These are phyloP conservation scores for Corymbia maculata DNA, from an alignment of 345 rosid genomes.

Conservation along the genomic window DNA sequence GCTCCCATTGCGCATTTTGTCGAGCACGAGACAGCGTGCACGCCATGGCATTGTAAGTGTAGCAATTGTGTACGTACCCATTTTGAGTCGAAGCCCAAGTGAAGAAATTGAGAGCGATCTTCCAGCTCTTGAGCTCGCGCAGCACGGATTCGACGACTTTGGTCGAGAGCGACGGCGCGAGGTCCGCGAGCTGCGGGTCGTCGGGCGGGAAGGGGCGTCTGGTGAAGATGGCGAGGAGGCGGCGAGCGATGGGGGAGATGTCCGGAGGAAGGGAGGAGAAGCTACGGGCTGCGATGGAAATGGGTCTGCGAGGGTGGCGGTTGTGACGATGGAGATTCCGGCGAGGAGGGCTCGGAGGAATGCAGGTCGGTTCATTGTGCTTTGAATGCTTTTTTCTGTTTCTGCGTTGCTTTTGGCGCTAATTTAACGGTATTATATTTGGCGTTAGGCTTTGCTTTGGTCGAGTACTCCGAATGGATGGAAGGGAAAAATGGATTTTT, in stretches of 20 bases:
- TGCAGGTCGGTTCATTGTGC: not conserved
- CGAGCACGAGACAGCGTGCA: constrained; percentile 88
- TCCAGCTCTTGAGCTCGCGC: constrained; percentile 48
- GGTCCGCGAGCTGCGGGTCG: constrained; percentile 33
- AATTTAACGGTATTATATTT: not conserved
- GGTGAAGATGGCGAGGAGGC: constrained; percentile 47
- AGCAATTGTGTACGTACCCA: constrained; percentile 55
- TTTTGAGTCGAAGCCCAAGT: constrained; percentile 52
- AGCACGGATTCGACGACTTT: constrained; percentile 60
- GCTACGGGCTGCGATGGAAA: constrained; percentile 26
- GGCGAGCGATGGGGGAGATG: constrained; percentile 13
- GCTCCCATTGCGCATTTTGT: constrained; percentile 56
- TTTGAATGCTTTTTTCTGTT: not conserved
- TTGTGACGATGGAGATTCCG: not conserved
- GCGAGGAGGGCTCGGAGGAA: not conserved
- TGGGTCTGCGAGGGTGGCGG: constrained; percentile 1
- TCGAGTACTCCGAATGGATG: not conserved
- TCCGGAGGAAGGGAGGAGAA: constrained; percentile 13
- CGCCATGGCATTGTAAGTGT: constrained; percentile 84
- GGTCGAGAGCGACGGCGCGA: constrained; percentile 45
- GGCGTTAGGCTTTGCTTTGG: not conserved
- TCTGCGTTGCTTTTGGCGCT: not conserved
- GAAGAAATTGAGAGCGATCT: constrained; percentile 44
- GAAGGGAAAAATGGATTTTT: not conserved
- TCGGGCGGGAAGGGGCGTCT: constrained; percentile 29